Evolutionary conservation across 495 filamentous ascomycete genomes (phyloP), one percentile per base, ranked within the genome.

Genomic region (Penicillium psychrofluorescens): DNA sequence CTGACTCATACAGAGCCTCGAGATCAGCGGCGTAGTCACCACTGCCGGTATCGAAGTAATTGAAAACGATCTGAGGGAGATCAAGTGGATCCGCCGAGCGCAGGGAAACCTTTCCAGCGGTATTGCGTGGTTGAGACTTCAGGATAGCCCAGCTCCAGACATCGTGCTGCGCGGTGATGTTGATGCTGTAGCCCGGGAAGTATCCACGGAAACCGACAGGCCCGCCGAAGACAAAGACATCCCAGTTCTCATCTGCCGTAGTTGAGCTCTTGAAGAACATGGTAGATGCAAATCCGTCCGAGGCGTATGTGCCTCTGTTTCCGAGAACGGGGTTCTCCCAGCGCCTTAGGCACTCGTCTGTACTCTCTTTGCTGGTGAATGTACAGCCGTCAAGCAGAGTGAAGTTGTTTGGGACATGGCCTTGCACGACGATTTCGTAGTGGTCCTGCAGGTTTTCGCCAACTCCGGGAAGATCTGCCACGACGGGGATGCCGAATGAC

Each of bases 401-500:
- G 22, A 22, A 22, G 22, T 22, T 22, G 3, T 22, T 4, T 22
- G 71, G 64, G 8, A 62, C 59, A 5, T 62, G 53, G 40, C 57
- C 71, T 13, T 65, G 60, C 9, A 80, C 66, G 36, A 61, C 48
- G 22, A 63, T 65, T 43, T 81, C 78, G 53, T 78, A 74, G 51
- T 77, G 78, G 49, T 85, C 79, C 42, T 84, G 79, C 1, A 86
- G 62, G 56, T 86, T 86, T n/a, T 66, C 65, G 33, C 83, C 83
- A 0, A 86, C 81, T 10, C 75, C 78, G 0, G 80, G 79, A 0
- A 79, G 63, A 46, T 83, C 72, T 30, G 60, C 46, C 0, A 83
- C 43, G 0, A 81, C 63, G 6, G 66, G 53, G 43, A 85, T 82
- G 14, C 59, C 53, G 41, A 72, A 65, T 8, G 48, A 50, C 4